phyloP scores from a whole-genome alignment of 169 alveolate genomes.

The Blepharisma undulans region DNA sequence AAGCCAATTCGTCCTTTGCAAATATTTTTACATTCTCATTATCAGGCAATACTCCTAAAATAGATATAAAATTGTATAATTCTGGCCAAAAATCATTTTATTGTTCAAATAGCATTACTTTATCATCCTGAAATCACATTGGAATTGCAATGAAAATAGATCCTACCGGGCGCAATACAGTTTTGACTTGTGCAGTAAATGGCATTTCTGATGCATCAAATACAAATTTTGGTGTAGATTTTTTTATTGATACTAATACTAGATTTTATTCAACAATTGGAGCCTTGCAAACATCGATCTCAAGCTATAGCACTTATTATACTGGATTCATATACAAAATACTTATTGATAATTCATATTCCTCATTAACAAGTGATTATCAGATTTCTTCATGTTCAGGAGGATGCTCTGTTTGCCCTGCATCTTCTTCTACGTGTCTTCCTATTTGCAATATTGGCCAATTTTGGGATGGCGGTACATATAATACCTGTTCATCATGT shows the following conservation, averaged over 20 bases:
- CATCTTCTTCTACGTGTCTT: neutral
- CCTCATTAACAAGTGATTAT: neutral
- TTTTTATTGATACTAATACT: neutral
- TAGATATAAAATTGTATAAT: neutral
- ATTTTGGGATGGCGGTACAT: neutral
- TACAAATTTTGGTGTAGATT: neutral
- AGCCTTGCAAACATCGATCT: neutral
- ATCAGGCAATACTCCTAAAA: neutral
- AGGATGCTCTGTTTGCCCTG: neutral
- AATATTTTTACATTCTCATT: neutral
- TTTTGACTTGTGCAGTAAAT: neutral
- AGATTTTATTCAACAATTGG: neutral
- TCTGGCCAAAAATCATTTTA: neutral
- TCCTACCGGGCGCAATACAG: neutral
- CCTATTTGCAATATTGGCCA: neutral
- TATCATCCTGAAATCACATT: neutral
- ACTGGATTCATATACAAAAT: neutral
- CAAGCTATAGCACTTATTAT: neutral
- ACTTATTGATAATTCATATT: neutral
- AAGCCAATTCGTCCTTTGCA: neutral
- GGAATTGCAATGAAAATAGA: neutral
- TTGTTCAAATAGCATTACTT: neutral
- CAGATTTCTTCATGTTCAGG: neutral
- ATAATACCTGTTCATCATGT: neutral
- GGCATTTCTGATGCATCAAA: neutral